phyloP scores from a whole-genome alignment of 2,329 filamentous ascomycete genomes.

The Verticillium alfalfae region DNA sequence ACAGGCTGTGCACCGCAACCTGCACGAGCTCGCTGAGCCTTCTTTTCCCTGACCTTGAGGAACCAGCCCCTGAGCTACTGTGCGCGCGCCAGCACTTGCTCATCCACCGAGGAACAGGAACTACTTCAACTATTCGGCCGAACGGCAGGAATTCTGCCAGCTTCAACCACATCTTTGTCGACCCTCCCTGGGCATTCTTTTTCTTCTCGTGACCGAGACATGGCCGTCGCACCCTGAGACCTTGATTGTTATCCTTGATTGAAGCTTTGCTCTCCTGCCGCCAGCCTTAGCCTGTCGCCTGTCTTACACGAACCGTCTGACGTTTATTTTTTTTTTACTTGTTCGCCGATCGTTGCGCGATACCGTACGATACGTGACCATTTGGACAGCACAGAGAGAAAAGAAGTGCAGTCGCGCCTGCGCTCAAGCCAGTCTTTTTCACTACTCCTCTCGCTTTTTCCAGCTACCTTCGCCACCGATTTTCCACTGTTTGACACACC shows the following conservation, averaged over 20 bases:
- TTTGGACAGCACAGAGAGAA: background rate
- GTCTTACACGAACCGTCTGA: background rate
- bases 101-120: background rate
- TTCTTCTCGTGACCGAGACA: background rate
- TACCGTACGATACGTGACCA: background rate
- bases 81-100: background rate
- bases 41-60: background rate
- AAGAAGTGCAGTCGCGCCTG: background rate
- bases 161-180: background rate
- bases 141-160: background rate
- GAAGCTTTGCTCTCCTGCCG: background rate
- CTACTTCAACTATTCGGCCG: background rate
- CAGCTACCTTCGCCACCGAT: background rate
- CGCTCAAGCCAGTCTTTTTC: background rate
- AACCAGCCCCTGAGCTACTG: background rate
- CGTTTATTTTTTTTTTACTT: background rate
- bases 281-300: background rate
- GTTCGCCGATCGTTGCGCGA: background rate
- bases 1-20: background rate
- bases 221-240: conserved; percentile 2
- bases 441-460: background rate
- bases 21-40: background rate
- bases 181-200: background rate
- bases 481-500: background rate
- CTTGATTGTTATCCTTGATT: background rate